A percentile compares a stretch with the other conserved stretches of the same genome.
Conservation (phyloP, 2,329 filamentous ascomycete genomes). For the Fusarium sp. region DNA sequence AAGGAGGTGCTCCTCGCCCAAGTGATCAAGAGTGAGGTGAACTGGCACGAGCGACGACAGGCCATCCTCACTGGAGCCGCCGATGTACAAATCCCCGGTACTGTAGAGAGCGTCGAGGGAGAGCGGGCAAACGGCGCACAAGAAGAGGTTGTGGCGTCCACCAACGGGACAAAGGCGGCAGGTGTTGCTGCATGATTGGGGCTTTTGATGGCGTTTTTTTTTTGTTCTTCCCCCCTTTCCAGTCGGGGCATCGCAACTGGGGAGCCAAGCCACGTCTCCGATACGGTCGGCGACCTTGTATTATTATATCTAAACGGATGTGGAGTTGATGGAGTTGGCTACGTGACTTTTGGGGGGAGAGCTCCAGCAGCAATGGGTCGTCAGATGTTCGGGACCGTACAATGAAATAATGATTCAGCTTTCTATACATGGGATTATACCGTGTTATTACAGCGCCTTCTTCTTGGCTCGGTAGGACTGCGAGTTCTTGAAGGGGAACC, state of each 20-base stretch:
- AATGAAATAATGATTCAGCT: conserved; percentile 28
- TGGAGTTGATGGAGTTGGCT: conserved; percentile 42
- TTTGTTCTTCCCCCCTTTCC: background rate
- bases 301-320: conserved; percentile 26
- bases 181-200: conserved; percentile 10
- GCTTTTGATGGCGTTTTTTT: background rate
- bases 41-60: conserved; percentile 69
- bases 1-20: conserved; percentile 85
- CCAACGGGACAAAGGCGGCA: conserved; percentile 15
- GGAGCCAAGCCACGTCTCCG: background rate
- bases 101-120: conserved; percentile 44
- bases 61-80: conserved; percentile 62
- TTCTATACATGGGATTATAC: background rate
- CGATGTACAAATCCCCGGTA: conserved; percentile 55
- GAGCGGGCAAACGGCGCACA: conserved; percentile 39
- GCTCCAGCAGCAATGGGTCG: conserved; percentile 9
- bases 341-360: conserved; percentile 15
- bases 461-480: conserved; percentile 53
- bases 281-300: conserved; percentile 17
- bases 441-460: conserved; percentile 43
- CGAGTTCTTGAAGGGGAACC: conserved; percentile 52
- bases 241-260: background rate
- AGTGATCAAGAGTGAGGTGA: conserved; percentile 72
- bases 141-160: conserved; percentile 7
- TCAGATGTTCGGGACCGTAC: conserved; percentile 2